Evolutionary conservation across 306 rosid genomes (phyloP), one percentile per base, ranked within the genome.

Genomic region (Vigna hirtella): DNA sequence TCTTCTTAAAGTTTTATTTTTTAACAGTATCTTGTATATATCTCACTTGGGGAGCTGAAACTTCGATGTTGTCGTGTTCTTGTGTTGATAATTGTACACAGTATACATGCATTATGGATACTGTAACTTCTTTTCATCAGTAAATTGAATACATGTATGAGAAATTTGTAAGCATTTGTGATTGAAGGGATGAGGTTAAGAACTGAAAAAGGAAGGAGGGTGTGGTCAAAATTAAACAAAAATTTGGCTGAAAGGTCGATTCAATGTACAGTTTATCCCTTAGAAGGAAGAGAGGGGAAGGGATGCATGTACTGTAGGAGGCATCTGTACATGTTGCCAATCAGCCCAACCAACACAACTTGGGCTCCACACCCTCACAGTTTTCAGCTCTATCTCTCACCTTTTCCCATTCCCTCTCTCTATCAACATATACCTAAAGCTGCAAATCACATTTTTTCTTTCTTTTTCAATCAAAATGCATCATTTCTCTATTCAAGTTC

Each of bases 231-330:
- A 20, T 67, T 17, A 42, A 42, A 42, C 0, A 42, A 9, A 30
- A 53, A 80, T 63, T 71, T 66, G 8, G 26, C 48, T 83, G 93
- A 89, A 63, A 63, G 79, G 93, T 87, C 93, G 85, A 71, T 77
- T 89, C 93, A 85, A 69, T 76, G 17, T 81, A 89, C 93, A 87
- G 90, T 87, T 32, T 4, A 79, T 77, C 80, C 80, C 81, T 77
- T 79, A 72, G 82, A 81, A 17, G 73, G 49, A 32, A 58, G 28
- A 48, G 56, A 38, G 45, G 24, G 58, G 32, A 20, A 66, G 9
- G 53, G 72, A 16, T 83, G 74, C 42, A 58, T 48, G 18, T 28
- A 87, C 88, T 81, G 91, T 81, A 20, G 77, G 57, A 49, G 73
- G 83, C 71, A 81, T 81, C 84, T 55, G 90, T 57, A 76, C 78